These are phyloP conservation scores for Pichia cephalocereana DNA, from an alignment of 805 yeast species.

Conservation along the genomic window DNA sequence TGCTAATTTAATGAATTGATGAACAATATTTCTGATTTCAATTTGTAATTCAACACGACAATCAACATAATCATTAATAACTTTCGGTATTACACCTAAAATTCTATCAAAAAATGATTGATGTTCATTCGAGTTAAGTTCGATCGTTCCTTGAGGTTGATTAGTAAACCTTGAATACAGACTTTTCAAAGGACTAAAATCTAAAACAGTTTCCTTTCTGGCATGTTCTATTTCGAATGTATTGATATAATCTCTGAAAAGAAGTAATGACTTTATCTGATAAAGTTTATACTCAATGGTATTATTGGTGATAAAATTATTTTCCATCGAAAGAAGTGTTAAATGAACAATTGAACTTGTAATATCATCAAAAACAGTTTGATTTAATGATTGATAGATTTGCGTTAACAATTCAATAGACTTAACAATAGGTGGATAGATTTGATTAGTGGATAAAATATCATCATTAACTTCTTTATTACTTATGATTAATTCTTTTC, in stretches of 20 bases:
- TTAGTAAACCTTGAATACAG: conserved; percentile 27
- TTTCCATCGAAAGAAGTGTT: conserved; percentile 53
- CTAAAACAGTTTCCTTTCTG: conserved; percentile 64
- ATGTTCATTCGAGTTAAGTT: conserved; percentile 8
- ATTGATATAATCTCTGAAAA: conserved; percentile 57
- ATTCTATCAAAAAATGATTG: conserved; percentile 17
- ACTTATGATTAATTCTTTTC: conserved; percentile 59
- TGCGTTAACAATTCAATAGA: conserved; percentile 64
- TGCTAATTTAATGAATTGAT: conserved; percentile 55
- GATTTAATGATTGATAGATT: conserved; percentile 71
- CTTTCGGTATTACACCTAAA: conserved; percentile 64
- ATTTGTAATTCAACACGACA: conserved; percentile 62
- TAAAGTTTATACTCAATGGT: conserved; percentile 59
- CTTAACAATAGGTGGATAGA: conserved; percentile 62
- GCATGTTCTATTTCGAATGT: conserved; percentile 75
- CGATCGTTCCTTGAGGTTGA: not conserved
- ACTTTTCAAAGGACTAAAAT: conserved; percentile 65
- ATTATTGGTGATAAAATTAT: conserved; percentile 38
- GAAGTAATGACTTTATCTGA: conserved; percentile 60
- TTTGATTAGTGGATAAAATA: not conserved
- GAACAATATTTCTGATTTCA: conserved; percentile 63
- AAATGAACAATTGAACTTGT: conserved; percentile 83
- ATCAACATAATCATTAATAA: conserved; percentile 75
- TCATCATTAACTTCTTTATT: conserved; percentile 22
- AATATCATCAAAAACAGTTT: conserved; percentile 75